Evolutionary conservation across 352 stramenopile genomes (phyloP), one percentile per base, ranked within the genome.

Genomic region (Thalassiosira livingstoniorum): DNA sequence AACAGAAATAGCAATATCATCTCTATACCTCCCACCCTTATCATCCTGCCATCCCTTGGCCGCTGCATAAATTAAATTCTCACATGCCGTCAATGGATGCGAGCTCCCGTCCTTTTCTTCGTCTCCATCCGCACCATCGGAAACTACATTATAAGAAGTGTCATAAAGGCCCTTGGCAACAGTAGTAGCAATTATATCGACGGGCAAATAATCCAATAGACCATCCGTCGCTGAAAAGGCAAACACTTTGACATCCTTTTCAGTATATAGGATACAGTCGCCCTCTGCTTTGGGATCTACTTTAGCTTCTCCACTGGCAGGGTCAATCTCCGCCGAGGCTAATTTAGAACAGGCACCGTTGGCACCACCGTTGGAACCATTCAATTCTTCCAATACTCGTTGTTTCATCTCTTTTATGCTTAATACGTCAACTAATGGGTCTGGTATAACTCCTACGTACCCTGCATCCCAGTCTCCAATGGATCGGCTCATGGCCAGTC

Each of bases 1-100:
- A n/a, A 90, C 72, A 43, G 80, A 65, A 37, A 94, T 90, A 4
- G 89, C 80, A 74, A 94, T 94, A 55, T 94, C 89, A 69, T 94
- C 90, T 60, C 90, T 83, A 71, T 94, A 94, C 25, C 63, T 66
- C 35, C 87, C 86, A 43, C 85, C 43, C 54, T 88, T 90, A 58
- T 87, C 80, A 51, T 85, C 53, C 31, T 92, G 74, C 90, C 90
- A 94, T 23, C 78, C 83, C 42, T 83, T 68, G 0, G 88, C 90
- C 18, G 90, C 88, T 55, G 85, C 75, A 45, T 82, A 83, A 60
- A 94, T 86, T 7, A 94, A 71, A 80, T 87, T 51, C 70, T 94
- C 87, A 39, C 85, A 91, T 29, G 84, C 88, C 18, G 83, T 70
- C 34, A 92, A 69, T n/a, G 84, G 87, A 87, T 94, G 87, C 4